Conservation (phyloP, 2,329 filamentous ascomycete genomes). For the Ceratocystis huliohia region DNA sequence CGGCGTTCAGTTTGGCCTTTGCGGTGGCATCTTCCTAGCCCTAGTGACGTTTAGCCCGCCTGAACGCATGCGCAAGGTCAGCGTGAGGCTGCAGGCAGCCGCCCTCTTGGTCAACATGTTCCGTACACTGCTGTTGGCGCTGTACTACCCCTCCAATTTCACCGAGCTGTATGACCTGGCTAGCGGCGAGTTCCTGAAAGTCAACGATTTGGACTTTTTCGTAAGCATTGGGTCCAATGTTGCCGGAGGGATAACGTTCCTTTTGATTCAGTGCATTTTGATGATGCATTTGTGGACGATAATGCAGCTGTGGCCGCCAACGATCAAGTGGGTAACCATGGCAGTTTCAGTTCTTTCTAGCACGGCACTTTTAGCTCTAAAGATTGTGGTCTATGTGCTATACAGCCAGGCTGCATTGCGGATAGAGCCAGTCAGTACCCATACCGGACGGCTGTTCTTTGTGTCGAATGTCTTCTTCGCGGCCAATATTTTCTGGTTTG, state of each 20-base stretch:
- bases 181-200: conserved; percentile 39
- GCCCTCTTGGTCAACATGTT: conserved; percentile 48
- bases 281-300: conserved; percentile 42
- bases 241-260: conserved; percentile 31
- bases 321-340: conserved; percentile 27
- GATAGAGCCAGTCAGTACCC: neutral
- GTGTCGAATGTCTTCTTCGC: conserved; percentile 31
- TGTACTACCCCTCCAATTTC: conserved; percentile 50
- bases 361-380: conserved; percentile 25
- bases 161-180: conserved; percentile 49
- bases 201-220: conserved; percentile 32
- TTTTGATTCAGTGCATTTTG: conserved; percentile 35
- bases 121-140: conserved; percentile 43
- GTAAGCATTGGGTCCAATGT: conserved; percentile 31
- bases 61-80: conserved; percentile 49
- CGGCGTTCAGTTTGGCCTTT: conserved; percentile 57
- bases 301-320: conserved; percentile 35
- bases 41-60: conserved; percentile 54
- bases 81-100: conserved; percentile 53
- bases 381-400: conserved; percentile 23
- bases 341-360: conserved; percentile 25
- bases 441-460: conserved; percentile 29
- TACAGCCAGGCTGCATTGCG: conserved; percentile 24
- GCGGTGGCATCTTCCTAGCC: conserved; percentile 50
- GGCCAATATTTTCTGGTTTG: conserved; percentile 40